These are phyloP conservation scores for Pseudogymnoascus pannorum DNA, from an alignment of 2,329 filamentous ascomycete species.

Conservation along the genomic window DNA sequence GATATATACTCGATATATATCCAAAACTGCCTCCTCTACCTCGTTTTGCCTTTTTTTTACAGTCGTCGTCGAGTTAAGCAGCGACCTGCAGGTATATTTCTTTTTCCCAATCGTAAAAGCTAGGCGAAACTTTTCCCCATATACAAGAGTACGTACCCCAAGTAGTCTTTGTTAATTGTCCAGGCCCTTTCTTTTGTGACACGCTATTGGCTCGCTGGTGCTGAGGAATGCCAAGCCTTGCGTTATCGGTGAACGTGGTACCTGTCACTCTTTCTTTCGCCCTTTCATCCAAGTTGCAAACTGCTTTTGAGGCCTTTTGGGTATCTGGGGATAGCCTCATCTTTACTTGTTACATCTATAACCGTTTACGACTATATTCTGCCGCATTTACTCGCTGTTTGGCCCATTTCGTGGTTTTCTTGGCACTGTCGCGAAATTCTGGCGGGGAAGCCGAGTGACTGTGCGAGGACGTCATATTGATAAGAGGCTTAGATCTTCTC, in stretches of 20 bases:
- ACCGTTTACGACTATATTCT: background rate
- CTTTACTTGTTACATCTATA: background rate
- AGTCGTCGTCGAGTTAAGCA: constrained; percentile 10
- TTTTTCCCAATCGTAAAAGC: constrained; percentile 7
- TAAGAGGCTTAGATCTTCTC: background rate
- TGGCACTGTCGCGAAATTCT: background rate
- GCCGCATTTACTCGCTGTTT: background rate
- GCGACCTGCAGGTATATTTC: constrained; percentile 7
- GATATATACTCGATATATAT: constrained; percentile 7
- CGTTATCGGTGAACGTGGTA: constrained; percentile 6
- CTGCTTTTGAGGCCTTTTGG: background rate
- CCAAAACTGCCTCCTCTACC: constrained; percentile 33
- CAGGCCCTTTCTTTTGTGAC: background rate
- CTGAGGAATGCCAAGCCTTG: background rate
- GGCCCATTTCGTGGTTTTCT: background rate
- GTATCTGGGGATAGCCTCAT: background rate
- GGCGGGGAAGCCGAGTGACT: background rate
- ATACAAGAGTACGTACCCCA: background rate
- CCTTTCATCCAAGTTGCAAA: background rate
- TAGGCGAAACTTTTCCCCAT: constrained; percentile 10
- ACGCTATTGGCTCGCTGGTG: background rate
- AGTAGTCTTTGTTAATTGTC: constrained; percentile 2
- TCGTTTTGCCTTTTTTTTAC: constrained; percentile 16
- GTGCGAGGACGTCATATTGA: constrained; percentile 3
- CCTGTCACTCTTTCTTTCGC: background rate